Percentiles rank a stretch among this genome's conserved stretches.
Evolutionary conservation across 2,329 filamentous ascomycete species (phyloP).

Genomic region (Pseudopithomyces maydicus): DNA sequence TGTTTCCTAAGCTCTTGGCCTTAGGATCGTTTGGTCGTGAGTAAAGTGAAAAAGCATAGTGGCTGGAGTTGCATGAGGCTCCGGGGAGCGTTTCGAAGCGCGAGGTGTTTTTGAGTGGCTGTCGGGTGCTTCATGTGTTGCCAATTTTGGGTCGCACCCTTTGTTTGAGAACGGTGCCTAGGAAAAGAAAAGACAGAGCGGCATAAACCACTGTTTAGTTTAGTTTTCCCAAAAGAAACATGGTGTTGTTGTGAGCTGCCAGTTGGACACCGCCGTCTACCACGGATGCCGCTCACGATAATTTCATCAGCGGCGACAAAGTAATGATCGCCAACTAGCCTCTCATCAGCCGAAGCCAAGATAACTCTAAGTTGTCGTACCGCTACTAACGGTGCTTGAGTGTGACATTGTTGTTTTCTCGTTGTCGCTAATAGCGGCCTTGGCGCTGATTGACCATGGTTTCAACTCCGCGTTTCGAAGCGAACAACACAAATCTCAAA

Average conservation of each 20-base stretch:
- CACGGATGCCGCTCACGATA: no score
- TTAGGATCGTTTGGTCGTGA: background rate
- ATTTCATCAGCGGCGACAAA: background rate
- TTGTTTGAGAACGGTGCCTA: background rate
- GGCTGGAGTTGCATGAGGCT: background rate
- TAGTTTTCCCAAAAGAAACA: no score
- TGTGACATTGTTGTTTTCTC: background rate
- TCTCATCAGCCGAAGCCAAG: slow-evolving; percentile 13
- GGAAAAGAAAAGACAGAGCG: background rate
- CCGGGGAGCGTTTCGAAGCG: slow-evolving; percentile 5
- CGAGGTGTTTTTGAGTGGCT: background rate
- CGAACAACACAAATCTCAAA: background rate
- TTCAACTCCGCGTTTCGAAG: slow-evolving; percentile 14
- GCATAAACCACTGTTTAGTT: background rate
- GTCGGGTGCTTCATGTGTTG: slow-evolving; percentile 6
- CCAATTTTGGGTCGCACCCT: background rate
- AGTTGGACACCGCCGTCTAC: no score
- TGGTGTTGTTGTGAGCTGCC: no score
- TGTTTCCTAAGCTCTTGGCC: slow-evolving; percentile 14
- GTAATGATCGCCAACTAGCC: background rate
- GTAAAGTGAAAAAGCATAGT: background rate
- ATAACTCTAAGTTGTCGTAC: background rate
- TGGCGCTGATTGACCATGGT: slow-evolving; percentile 12
- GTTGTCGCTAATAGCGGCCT: slow-evolving; percentile 6
- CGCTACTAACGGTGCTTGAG: slow-evolving; percentile 5